Evolutionary conservation across 495 filamentous ascomycete species (phyloP).

Genomic region (Saxophila tyrrhenica): DNA sequence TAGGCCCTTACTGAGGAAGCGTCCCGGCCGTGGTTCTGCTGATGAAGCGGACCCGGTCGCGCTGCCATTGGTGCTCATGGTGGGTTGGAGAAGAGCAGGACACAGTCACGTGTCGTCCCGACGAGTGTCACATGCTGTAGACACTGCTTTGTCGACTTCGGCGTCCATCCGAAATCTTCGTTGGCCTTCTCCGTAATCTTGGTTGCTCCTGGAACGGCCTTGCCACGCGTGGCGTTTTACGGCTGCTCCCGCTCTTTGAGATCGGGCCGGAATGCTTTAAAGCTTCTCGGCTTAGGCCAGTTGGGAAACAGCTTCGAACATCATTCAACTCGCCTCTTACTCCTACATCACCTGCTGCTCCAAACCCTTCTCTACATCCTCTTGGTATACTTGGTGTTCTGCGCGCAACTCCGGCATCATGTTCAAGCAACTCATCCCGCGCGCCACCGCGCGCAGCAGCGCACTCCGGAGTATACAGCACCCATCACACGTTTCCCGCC

Average conservation of each 20-base stretch:
- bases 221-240: not conserved
- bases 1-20: not conserved
- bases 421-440: conserved; percentile 12
- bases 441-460: conserved; percentile 9
- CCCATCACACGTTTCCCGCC: conserved; percentile 8
- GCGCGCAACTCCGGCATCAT: not conserved
- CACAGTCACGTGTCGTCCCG: not conserved
- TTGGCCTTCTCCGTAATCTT: no score
- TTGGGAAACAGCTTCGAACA: not conserved
- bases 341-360: not conserved
- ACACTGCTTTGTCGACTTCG: not conserved
- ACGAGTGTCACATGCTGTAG: not conserved
- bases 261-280: not conserved
- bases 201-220: no score
- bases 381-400: not conserved
- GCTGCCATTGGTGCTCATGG: not conserved
- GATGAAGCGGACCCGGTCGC: not conserved
- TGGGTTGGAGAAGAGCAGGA: not conserved
- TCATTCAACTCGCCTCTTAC: not conserved
- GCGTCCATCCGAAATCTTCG: not conserved
- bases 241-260: not conserved
- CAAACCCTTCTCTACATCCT: not conserved
- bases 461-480: conserved; percentile 6
- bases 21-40: not conserved
- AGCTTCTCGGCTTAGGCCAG: not conserved